Evolutionary conservation across 345 rosid species (phyloP).

Genomic region (Ailanthus altissimus): DNA sequence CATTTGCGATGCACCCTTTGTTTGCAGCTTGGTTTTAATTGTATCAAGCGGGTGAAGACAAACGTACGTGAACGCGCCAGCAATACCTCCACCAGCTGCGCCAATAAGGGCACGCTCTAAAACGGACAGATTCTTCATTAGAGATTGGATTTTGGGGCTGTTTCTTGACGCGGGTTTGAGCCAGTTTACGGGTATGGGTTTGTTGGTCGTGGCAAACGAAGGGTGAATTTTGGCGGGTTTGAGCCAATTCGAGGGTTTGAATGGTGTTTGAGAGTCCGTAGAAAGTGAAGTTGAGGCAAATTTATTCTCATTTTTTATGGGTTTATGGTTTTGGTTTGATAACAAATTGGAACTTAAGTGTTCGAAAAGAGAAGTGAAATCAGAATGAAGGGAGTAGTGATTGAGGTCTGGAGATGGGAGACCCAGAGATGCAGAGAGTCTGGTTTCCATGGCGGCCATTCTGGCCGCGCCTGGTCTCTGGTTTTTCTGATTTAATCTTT

Average conservation of each 20-base stretch:
- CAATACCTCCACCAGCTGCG: constrained; percentile 83
- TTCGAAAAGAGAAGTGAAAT: constrained; percentile 34
- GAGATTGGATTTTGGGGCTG: constrained; percentile 46
- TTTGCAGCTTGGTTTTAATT: constrained; percentile 87
- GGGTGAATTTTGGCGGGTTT: constrained; percentile 37
- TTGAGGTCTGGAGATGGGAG: constrained; percentile 37
- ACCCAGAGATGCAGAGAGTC: constrained; percentile 45
- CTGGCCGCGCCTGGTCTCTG: neutral
- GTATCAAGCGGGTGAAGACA: constrained; percentile 86
- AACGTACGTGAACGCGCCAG: constrained; percentile 90
- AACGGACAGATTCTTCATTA: constrained; percentile 70
- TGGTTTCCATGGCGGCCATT: constrained; percentile 44
- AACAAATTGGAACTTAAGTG: constrained; percentile 36
- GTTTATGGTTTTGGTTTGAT: constrained; percentile 22
- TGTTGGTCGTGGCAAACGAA: constrained; percentile 47
- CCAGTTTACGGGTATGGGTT: constrained; percentile 40
- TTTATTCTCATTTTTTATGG: neutral
- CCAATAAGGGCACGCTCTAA: constrained; percentile 82
- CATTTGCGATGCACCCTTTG: constrained; percentile 78
- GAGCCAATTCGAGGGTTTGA: constrained; percentile 8
- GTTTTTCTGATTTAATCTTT: neutral
- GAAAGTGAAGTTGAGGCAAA: constrained; percentile 27
- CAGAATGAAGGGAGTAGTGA: constrained; percentile 18
- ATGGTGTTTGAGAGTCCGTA: constrained; percentile 15
- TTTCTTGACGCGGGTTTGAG: constrained; percentile 47